Evolutionary conservation across 331 rosid species (phyloP), one percentile per base, ranked within the genome.

Genomic region (Telfairia occidentalis): DNA sequence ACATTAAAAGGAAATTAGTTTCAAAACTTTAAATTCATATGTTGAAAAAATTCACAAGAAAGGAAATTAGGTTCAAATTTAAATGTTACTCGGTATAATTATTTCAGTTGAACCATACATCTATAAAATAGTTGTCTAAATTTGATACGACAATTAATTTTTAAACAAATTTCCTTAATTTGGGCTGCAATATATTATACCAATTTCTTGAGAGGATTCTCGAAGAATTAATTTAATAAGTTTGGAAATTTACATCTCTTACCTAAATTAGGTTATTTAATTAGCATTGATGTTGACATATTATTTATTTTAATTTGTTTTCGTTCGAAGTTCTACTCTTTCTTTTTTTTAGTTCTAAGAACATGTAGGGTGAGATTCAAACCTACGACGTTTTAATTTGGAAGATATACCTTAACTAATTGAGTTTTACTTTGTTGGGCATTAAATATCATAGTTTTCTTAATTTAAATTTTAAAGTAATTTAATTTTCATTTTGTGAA

Each of bases 181-280:
- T 23, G 16, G 53, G 10, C 5, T 40, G 72, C 49, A 35, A n/a
- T 7, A 40, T 21, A 15, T 18, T 42, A 23, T 19, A 38, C 50
- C 49, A 67, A 10, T 66, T 12, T 63, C 7, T 21, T 21, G 16
- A 38, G 16, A 67, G 4, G 8, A 8, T 24, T 69, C 13, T 6
- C 15, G 13, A 5, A 24, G 1, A 43, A 67, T 42, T 42, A 35
- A 35, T 38, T 37, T 42, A 42, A 13, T 42, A 24, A 67, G 35
- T 24, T 67, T 67, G 16, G 72, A 65, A 64, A 65, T 19, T 32
- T 65, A 38, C 34, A 38, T 65, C 72, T 65, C 50, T 65, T 32
- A 38, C 72, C 72, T 64, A 64, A 64, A 37, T 64, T 64, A 64
- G 30, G 49, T 38, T 37, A 7, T 34, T 18, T 55, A 35, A 35